These are phyloP conservation scores for Oryza nivara DNA, from an alignment of 176 grass and related monocot genomes.

Conservation along the genomic window DNA sequence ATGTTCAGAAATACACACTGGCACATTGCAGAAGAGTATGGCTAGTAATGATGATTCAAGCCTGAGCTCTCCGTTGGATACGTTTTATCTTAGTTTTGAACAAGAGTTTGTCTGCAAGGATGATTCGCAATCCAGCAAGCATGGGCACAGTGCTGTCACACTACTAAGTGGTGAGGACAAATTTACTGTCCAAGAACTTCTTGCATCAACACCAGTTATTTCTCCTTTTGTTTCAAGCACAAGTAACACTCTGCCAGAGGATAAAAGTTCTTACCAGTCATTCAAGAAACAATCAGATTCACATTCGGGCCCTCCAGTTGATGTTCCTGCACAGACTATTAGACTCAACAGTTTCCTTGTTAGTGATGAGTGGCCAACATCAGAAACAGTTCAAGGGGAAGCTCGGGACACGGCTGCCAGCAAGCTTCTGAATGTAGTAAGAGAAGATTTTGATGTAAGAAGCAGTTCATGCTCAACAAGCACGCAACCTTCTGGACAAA, in stretches of 20 bases:
- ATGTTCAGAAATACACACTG: constrained; percentile 39
- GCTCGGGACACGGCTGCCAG: constrained; percentile 43
- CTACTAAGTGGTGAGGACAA: constrained; percentile 63
- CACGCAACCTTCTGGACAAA: constrained; percentile 25
- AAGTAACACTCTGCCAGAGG: constrained; percentile 31
- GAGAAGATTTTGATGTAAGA: constrained; percentile 60
- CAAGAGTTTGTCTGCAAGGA: constrained; percentile 73
- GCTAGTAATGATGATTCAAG: constrained; percentile 53
- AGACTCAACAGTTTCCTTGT: constrained; percentile 46
- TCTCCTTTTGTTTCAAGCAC: constrained; percentile 42
- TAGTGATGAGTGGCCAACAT: constrained; percentile 44
- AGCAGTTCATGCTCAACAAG: constrained; percentile 46
- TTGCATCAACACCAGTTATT: constrained; percentile 56
- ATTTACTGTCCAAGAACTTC: constrained; percentile 87
- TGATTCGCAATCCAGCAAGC: constrained; percentile 47
- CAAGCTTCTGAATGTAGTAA: constrained; percentile 56
- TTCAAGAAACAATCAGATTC: constrained; percentile 52
- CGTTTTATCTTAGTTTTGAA: constrained; percentile 63
- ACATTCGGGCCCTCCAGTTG: constrained; percentile 56
- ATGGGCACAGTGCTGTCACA: constrained; percentile 38
- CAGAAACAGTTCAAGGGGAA: constrained; percentile 41
- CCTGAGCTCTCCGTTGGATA: constrained; percentile 36
- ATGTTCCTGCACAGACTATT: constrained; percentile 57
- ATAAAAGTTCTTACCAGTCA: constrained; percentile 32
- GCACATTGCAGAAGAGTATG: constrained; percentile 55